Evolutionary conservation across 768 basidiomycete species (phyloP).

Genomic region (Collybia sp.): DNA sequence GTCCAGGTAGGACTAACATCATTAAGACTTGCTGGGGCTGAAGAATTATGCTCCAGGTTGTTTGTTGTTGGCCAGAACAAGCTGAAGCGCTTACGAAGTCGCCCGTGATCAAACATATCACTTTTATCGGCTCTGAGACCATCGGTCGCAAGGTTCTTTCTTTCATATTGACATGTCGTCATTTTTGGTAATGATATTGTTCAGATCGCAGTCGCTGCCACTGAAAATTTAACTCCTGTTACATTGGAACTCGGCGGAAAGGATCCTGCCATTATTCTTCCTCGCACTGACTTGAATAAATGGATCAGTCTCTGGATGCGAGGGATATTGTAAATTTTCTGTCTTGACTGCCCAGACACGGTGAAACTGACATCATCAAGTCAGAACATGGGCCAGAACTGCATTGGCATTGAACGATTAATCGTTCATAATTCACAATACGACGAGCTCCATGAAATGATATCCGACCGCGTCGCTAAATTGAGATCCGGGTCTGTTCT

Average conservation of each 20-base stretch:
- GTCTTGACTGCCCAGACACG: background rate
- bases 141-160: slow-evolving; percentile 66
- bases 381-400: slow-evolving; percentile 94
- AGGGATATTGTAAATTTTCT: slow-evolving; percentile 72
- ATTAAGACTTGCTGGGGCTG: no score
- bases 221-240: slow-evolving; percentile 84
- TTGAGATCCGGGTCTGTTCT: slow-evolving; percentile 80
- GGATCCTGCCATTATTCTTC: slow-evolving; percentile 88
- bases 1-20: slow-evolving; percentile 67
- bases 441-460: slow-evolving; percentile 63
- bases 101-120: slow-evolving; percentile 85
- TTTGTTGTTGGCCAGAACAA: slow-evolving; percentile 81
- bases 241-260: slow-evolving; percentile 95
- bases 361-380: slow-evolving; percentile 29
- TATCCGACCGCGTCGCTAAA: slow-evolving; percentile 58
- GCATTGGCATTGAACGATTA: slow-evolving; percentile 93
- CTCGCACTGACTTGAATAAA: slow-evolving; percentile 75
- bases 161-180: background rate
- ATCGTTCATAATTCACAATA: slow-evolving; percentile 80
- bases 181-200: background rate
- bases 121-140: slow-evolving; percentile 83
- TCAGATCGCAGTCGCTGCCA: slow-evolving; percentile 80
- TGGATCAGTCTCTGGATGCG: slow-evolving; percentile 86
- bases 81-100: slow-evolving; percentile 79
- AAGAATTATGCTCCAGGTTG: no score